Base-by-base conservation (phyloP, 1,284 basidiomycete genomes). In the Malassezia brasiliensis region DNA sequence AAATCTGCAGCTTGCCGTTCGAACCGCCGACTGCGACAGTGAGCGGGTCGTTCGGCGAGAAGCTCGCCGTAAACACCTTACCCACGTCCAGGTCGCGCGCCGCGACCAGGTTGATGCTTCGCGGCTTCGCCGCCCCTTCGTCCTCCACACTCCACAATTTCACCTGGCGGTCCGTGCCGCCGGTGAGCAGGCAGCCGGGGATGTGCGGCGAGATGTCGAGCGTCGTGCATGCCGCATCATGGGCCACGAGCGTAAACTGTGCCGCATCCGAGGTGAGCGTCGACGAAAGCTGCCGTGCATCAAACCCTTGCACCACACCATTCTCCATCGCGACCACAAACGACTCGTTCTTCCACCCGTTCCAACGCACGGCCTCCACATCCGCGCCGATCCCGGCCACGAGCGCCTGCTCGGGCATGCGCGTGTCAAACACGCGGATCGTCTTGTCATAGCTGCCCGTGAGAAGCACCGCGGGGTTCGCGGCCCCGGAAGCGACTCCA, bases 401-500 rank as follows among this genome's bases (percentile, higher is more conserved):
- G 3, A 91, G 84, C 40, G 87, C 86, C 35, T 76, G 75, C 48
- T 84, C 84, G 0, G 88, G 87, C 1, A 88, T 83, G 52, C 93
- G 80, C 9, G 87, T 85, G 77, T 99, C 94, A 76, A 94, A 96
- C 20, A 89, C 86, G 53, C 88, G 80, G 28, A 96, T 87, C 0
- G 88, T 91, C 47, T 90, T 83, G 77, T 98, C 94, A 72, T 88
- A 96, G 60, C 88, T 87, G 15, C 91, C 94, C 3, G 88, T 93
- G 57, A 98, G 78, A 36, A 98, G 78, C 35, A 93, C 87, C 11
- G 85, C 87, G 28, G 91, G 87, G 51, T 90, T 65, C 22, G 54
- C 58, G 6, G 58, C 31, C 19, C 62, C 62, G 1, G 45, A 15
- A 4, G 59, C 31, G 20, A 50, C 28, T 2, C 64, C 64, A 1